Percentiles rank a stretch among this genome's conserved stretches.
phyloP scores from a whole-genome alignment of 345 rosid genomes.

The Eucalyptus virginea region DNA sequence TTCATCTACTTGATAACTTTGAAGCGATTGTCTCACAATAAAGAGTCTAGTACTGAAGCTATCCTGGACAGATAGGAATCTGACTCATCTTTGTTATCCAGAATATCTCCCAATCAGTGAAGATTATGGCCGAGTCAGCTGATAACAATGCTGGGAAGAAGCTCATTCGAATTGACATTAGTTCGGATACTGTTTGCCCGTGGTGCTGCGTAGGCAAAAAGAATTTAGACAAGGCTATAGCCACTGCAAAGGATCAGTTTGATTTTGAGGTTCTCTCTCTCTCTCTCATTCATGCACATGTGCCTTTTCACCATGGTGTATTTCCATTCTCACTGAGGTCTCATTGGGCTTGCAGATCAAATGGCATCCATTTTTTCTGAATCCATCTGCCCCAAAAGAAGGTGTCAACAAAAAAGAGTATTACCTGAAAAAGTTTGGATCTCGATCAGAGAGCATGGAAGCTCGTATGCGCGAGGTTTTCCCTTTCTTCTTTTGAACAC shows the following conservation, averaged over 20 bases:
- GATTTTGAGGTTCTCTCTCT: slow-evolving; percentile 45
- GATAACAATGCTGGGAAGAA: slow-evolving; percentile 32
- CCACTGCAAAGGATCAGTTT: slow-evolving; percentile 44
- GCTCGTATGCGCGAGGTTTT: slow-evolving; percentile 62
- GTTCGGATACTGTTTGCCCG: slow-evolving; percentile 82
- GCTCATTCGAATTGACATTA: slow-evolving; percentile 48
- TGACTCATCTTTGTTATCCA: background rate
- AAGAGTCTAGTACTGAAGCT: background rate
- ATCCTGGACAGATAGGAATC: background rate
- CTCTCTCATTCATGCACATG: background rate
- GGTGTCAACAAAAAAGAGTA: slow-evolving; percentile 66
- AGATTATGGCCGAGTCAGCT: slow-evolving; percentile 39
- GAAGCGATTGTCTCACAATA: background rate
- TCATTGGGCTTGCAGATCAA: slow-evolving; percentile 34
- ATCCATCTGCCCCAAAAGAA: slow-evolving; percentile 83
- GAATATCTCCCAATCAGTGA: slow-evolving; percentile 2
- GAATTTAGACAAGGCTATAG: slow-evolving; percentile 73
- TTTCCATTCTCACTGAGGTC: background rate
- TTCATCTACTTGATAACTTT: background rate
- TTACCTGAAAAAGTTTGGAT: slow-evolving; percentile 56
- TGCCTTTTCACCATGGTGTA: background rate
- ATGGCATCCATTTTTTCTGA: slow-evolving; percentile 82
- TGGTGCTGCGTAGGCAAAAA: slow-evolving; percentile 86
- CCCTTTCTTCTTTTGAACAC: background rate
- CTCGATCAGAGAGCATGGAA: slow-evolving; percentile 27